These are phyloP conservation scores for Hysterangium stoloniferum DNA, from an alignment of 768 basidiomycete species.

Conservation along the genomic window DNA sequence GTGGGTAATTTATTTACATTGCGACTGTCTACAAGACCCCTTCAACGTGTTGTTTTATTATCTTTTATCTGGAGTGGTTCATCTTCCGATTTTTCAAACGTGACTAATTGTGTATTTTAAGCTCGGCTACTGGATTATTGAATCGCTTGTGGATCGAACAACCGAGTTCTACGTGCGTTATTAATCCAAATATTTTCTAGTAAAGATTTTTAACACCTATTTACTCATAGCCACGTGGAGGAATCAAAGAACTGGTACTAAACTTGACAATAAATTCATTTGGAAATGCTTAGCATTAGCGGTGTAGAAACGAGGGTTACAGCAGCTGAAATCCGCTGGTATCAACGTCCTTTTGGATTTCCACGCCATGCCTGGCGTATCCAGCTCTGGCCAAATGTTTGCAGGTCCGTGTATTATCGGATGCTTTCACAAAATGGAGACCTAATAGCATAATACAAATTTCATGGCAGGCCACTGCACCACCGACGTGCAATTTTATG, in stretches of 20 bases:
- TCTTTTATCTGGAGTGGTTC: background rate
- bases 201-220: background rate
- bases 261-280: background rate
- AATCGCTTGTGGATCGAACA: slow-evolving; percentile 54
- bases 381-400: slow-evolving; percentile 53
- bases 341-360: slow-evolving; percentile 64
- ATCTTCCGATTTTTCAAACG: background rate
- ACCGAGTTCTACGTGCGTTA: slow-evolving; percentile 42
- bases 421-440: background rate
- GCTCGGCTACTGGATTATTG: slow-evolving; percentile 82
- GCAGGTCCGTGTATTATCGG: slow-evolving; percentile 71
- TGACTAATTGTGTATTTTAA: slow-evolving; percentile 19
- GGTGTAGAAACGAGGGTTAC: slow-evolving; percentile 55
- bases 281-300: background rate
- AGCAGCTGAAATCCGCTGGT: slow-evolving; percentile 50
- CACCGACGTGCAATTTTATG: slow-evolving; percentile 63
- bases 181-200: background rate
- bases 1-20: slow-evolving; percentile 31
- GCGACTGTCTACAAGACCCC: too few relatives aligned
- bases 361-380: slow-evolving; percentile 66
- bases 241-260: slow-evolving; percentile 54
- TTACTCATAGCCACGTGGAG: slow-evolving; percentile 44
- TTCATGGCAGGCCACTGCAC: slow-evolving; percentile 39
- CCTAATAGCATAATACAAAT: background rate
- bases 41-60: background rate